A percentile compares a stretch with the other conserved stretches of the same genome.
phyloP scores from a whole-genome alignment of 306 rosid species.

The Oxytropis ochrocephala region DNA sequence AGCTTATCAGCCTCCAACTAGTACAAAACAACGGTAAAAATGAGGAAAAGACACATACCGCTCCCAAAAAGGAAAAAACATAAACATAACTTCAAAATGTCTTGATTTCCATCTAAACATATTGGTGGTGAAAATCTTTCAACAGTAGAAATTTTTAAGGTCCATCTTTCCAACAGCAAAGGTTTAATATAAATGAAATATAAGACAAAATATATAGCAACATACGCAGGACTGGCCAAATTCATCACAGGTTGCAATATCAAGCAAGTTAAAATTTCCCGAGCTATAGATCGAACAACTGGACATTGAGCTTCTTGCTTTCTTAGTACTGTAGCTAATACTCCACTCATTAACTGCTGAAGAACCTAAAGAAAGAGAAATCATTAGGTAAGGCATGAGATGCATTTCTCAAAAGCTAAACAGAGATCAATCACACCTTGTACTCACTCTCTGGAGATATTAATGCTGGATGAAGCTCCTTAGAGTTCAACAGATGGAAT shows the following conservation, averaged over 20 bases:
- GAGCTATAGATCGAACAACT: conserved; percentile 79
- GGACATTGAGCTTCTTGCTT: conserved; percentile 86
- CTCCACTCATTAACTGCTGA: conserved; percentile 77
- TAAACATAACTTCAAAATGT: background rate
- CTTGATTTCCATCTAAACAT: background rate
- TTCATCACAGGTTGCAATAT: conserved; percentile 80
- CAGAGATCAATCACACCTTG: conserved; percentile 82
- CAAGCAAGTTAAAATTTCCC: conserved; percentile 86
- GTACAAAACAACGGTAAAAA: background rate
- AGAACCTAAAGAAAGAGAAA: conserved; percentile 57
- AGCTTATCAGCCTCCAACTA: background rate
- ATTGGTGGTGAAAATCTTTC: conserved; percentile 1
- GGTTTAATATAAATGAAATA: conserved; percentile 8
- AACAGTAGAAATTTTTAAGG: background rate
- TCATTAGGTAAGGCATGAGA: conserved; percentile 31
- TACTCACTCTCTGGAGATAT: conserved; percentile 99
- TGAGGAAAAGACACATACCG: background rate
- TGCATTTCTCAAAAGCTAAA: conserved; percentile 15
- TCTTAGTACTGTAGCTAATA: conserved; percentile 69
- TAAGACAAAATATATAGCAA: conserved; percentile 20
- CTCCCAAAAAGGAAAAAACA: background rate
- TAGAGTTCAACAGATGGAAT: conserved; percentile 75
- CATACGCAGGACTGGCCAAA: conserved; percentile 91
- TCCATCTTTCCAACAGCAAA: background rate
- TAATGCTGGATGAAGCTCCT: conserved; percentile 98